Evolutionary conservation across 2,329 filamentous ascomycete genomes (phyloP).

Genomic region (Lecanosticta acicola): DNA sequence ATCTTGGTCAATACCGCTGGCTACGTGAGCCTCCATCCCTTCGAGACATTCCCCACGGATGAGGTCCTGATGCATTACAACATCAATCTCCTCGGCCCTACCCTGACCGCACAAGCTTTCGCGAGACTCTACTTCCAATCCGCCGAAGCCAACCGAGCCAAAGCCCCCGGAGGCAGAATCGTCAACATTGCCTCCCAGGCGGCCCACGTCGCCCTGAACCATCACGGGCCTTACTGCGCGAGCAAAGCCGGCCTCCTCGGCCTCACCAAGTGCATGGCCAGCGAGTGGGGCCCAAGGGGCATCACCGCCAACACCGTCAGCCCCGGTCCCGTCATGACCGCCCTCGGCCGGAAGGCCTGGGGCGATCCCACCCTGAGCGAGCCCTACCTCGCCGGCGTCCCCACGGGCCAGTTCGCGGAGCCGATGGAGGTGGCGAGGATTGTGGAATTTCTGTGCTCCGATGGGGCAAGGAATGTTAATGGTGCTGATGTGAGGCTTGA

Average conservation of each 20-base stretch:
- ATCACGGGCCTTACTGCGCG: conserved; percentile 46
- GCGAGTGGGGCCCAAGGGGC: conserved; percentile 43
- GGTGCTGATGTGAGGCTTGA: conserved; percentile 37
- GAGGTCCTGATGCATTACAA: conserved; percentile 42
- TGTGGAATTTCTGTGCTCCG: conserved; percentile 46
- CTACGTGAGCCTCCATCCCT: conserved; percentile 42
- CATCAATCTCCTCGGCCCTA: conserved; percentile 43
- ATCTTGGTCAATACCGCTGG: conserved; percentile 35
- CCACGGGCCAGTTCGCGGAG: conserved; percentile 29
- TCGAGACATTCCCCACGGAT: conserved; percentile 40
- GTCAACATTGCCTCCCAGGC: conserved; percentile 45
- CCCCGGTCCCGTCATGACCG: conserved; percentile 45
- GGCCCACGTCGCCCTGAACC: conserved; percentile 42
- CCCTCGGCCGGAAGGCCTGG: conserved; percentile 38
- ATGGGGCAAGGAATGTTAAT: conserved; percentile 34
- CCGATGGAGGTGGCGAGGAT: conserved; percentile 60
- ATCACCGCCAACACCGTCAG: conserved; percentile 45
- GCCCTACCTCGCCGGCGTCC: conserved; percentile 23
- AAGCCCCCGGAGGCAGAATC: conserved; percentile 35
- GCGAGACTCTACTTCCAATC: conserved; percentile 36
- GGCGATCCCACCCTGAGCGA: conserved; percentile 24
- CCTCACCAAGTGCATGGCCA: conserved; percentile 43
- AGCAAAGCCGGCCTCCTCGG: conserved; percentile 44
- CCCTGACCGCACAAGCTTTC: conserved; percentile 44
- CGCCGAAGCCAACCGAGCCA: conserved; percentile 4